These are phyloP conservation scores for Psilocybe cyanescens DNA, from an alignment of 768 basidiomycete genomes.

Conservation along the genomic window DNA sequence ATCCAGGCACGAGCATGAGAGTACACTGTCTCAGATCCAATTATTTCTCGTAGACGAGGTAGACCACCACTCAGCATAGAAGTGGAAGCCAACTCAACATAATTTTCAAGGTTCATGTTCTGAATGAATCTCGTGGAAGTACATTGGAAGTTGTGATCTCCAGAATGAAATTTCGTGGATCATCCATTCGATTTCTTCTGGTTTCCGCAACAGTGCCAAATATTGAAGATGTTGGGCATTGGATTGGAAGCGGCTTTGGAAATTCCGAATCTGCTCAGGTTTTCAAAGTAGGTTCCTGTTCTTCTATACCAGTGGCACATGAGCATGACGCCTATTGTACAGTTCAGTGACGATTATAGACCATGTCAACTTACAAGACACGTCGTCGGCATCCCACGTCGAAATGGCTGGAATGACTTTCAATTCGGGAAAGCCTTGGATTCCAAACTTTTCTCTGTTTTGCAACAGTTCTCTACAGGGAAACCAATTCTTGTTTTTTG, in stretches of 20 bases:
- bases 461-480: constrained; percentile 72
- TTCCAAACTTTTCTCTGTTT: constrained; percentile 68
- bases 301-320: background rate
- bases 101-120: constrained; percentile 76
- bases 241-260: constrained; percentile 65
- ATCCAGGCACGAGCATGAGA: constrained; percentile 61
- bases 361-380: constrained; percentile 79
- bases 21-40: constrained; percentile 69
- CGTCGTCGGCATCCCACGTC: constrained; percentile 72
- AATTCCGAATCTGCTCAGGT: constrained; percentile 55
- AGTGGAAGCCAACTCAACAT: background rate
- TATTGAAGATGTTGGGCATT: constrained; percentile 84
- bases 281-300: constrained; percentile 57
- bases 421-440: constrained; percentile 74
- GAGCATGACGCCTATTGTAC: background rate
- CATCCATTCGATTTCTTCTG: constrained; percentile 78
- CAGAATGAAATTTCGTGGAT: constrained; percentile 83
- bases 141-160: constrained; percentile 94
- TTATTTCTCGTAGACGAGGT: constrained; percentile 95
- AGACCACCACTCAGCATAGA: constrained; percentile 7
- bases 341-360: constrained; percentile 95
- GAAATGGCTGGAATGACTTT: constrained; percentile 76
- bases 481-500: constrained; percentile 92
- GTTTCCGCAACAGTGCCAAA: constrained; percentile 96
- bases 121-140: constrained; percentile 89